Evolutionary conservation across 73 alveolate genomes (phyloP).

Genomic region (Paraurostyla sp.): DNA sequence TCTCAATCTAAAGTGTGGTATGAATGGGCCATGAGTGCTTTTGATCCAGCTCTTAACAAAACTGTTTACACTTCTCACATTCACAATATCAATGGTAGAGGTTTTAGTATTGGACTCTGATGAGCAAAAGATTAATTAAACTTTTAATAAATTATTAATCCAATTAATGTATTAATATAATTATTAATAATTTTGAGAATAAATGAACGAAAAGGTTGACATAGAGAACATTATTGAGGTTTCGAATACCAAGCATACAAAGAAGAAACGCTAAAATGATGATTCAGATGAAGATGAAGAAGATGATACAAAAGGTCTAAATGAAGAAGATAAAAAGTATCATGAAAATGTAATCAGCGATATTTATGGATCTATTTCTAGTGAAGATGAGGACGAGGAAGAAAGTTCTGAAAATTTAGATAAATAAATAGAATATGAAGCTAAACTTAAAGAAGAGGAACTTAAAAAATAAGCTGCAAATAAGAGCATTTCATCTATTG

Average conservation of each 20-base stretch:
- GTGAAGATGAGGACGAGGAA: conserved; percentile 53
- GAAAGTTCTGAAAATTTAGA: conserved; percentile 24
- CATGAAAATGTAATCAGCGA: conserved; percentile 22
- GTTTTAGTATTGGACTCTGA: conserved; percentile 77
- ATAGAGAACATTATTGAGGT: conserved; percentile 29
- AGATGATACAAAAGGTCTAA: background rate
- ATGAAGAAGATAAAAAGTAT: conserved; percentile 49
- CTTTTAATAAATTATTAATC: background rate
- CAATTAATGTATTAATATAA: background rate
- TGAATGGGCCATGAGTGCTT: conserved; percentile 84
- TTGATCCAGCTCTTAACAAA: conserved; percentile 38
- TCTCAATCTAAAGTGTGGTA: conserved; percentile 88
- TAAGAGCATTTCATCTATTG: background rate
- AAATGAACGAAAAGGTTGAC: conserved; percentile 59
- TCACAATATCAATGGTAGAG: conserved; percentile 86
- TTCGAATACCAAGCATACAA: conserved; percentile 31
- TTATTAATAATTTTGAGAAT: background rate
- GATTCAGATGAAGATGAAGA: background rate
- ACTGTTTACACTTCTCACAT: conserved; percentile 60
- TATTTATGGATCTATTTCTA: background rate
- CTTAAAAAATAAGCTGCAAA: background rate
- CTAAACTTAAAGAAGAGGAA: conserved; percentile 9
- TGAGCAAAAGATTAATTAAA: background rate
- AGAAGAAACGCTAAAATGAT: background rate
- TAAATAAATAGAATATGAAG: background rate